These are phyloP conservation scores for Albatrellus ellisii DNA, from an alignment of 768 basidiomycete genomes.

Conservation along the genomic window DNA sequence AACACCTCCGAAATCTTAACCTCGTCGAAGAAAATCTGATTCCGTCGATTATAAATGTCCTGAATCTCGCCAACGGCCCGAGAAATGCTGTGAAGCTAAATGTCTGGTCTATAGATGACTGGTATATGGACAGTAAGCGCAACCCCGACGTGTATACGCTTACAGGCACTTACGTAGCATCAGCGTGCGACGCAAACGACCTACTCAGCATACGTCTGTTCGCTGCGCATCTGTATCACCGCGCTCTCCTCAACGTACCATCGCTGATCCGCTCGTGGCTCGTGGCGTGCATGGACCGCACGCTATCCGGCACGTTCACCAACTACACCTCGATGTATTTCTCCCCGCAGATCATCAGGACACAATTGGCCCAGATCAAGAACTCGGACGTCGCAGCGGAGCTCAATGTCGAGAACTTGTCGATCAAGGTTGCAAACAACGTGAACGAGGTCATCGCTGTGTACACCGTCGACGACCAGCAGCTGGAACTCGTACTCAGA, in stretches of 20 bases:
- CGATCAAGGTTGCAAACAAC: constrained; percentile 59
- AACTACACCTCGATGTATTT: constrained; percentile 74
- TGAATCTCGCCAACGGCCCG: constrained; percentile 54
- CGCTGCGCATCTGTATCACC: constrained; percentile 83
- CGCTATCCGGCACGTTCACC: constrained; percentile 64
- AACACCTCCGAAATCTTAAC: constrained; percentile 62
- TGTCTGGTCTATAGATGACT: constrained; percentile 77
- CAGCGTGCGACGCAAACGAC: constrained; percentile 47
- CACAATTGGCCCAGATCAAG: constrained; percentile 69
- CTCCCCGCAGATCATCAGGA: constrained; percentile 76
- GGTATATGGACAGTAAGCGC: constrained; percentile 53
- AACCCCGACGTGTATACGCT: background rate
- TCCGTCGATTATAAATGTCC: constrained; percentile 51
- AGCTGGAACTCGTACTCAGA: constrained; percentile 76
- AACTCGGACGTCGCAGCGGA: constrained; percentile 38
- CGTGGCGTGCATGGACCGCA: constrained; percentile 78
- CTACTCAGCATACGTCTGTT: constrained; percentile 46
- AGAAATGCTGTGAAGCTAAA: constrained; percentile 69
- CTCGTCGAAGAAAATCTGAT: constrained; percentile 56
- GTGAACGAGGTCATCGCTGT: constrained; percentile 74
- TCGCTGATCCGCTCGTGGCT: constrained; percentile 82
- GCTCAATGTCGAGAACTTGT: constrained; percentile 63
- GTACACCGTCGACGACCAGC: constrained; percentile 88
- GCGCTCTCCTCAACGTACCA: constrained; percentile 71
- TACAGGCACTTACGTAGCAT: background rate